Evolutionary conservation across 2,329 filamentous ascomycete genomes (phyloP), one percentile per base, ranked within the genome.

Genomic region (Hypomyces rosellus): DNA sequence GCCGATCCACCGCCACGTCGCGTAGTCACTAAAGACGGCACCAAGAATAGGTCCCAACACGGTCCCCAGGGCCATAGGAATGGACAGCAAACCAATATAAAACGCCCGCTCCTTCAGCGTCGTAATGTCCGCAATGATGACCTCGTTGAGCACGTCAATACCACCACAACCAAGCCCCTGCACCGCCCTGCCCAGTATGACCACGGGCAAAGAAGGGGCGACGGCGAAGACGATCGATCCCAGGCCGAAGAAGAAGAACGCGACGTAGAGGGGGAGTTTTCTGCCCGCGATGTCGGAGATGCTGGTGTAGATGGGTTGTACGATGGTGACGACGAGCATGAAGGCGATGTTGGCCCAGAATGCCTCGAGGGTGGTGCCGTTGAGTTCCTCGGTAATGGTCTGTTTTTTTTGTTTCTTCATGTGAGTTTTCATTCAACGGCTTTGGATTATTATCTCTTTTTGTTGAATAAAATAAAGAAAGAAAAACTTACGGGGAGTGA

Each of bases 291-390:
- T 61, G 45, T 58, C 59, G 40, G 63, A 67, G 16, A 68, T 52
- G 1, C 58, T 59, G 12, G 65, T 63, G 13, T 69, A 52, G 4
- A 62, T 62, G 6, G 78, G 80, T 57, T 81, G 76, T 47, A 79
- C 74, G 18, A 81, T 75, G 2, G 83, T 81, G 48, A 78, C 80
- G 5, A 81, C 79, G 7, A 88, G 74, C 3, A 88, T 69, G 56
- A 85, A 88, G 12, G 81, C 81, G 3, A 84, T 86, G 2, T 83
- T 84, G 4, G 81, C 77, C 85, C 84, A 88, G 59, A 87, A 87
- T 0, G 82, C 80, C 65, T 86, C 74, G 36, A 81, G 75, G 3
- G 77, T 76, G 0, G 73, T 73, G 18, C 78, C 77, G 34, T 71
- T 55, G 5, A 83, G 67, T 30, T 74, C 73, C n/a, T 65, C 56